These are phyloP conservation scores for Elongisporangium senticosum DNA, from an alignment of 352 stramenopile species.

Conservation along the genomic window DNA sequence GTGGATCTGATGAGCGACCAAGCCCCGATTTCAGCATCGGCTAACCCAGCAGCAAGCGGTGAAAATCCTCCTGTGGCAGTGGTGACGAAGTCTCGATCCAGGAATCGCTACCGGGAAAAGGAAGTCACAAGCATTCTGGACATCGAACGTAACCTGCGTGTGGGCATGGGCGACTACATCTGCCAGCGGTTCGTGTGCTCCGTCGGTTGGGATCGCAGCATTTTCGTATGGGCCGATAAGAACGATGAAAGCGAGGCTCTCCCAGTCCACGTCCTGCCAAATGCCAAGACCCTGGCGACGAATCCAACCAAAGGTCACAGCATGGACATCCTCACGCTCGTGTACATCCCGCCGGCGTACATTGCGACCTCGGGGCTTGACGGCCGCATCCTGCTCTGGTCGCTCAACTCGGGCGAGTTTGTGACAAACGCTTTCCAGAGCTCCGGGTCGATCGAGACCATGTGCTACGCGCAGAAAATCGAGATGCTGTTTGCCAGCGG, in stretches of 20 bases:
- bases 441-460: constrained; percentile 52
- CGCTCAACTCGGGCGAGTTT: constrained; percentile 70
- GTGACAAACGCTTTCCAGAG: constrained; percentile 59
- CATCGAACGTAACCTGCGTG: constrained; percentile 70
- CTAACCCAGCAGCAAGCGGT: background rate
- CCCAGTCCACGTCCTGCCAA: constrained; percentile 49
- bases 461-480: constrained; percentile 66
- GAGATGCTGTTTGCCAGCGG: constrained; percentile 66
- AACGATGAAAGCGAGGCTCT: constrained; percentile 67
- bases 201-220: constrained; percentile 74
- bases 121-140: constrained; percentile 80
- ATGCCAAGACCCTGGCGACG: constrained; percentile 16
- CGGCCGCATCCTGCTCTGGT: constrained; percentile 72
- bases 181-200: constrained; percentile 79
- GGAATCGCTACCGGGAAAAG: constrained; percentile 48
- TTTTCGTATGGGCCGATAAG: constrained; percentile 84
- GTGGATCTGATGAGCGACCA: background rate
- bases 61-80: background rate
- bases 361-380: constrained; percentile 64
- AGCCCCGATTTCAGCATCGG: background rate
- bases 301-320: constrained; percentile 39
- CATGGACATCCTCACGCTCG: constrained; percentile 62
- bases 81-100: background rate
- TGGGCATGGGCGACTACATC: constrained; percentile 80
- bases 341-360: constrained; percentile 67